A percentile compares a stretch with the other conserved stretches of the same genome.
Conservation (phyloP, 306 rosid species). For the Boehmeria nivea region DNA sequence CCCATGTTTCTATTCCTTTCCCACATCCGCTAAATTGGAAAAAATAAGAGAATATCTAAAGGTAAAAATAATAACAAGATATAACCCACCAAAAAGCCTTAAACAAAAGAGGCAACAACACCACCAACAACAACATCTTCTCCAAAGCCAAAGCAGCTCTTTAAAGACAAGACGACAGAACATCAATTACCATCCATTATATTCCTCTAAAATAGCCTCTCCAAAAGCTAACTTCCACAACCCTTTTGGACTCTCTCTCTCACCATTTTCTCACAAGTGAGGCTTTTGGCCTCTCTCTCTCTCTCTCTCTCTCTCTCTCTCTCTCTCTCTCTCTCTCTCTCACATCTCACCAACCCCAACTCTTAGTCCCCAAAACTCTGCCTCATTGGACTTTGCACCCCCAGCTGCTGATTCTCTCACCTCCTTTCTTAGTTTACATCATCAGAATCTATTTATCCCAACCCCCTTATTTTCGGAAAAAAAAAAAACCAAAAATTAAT, state of each 20-base stretch:
- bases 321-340: conserved; percentile 34
- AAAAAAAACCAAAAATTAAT: not conserved
- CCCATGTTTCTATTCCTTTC: not conserved
- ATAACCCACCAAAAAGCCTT: conserved; percentile 15
- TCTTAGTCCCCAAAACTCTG: conserved; percentile 10
- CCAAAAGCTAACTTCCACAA: conserved; percentile 43
- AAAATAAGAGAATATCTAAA: conserved; percentile 4
- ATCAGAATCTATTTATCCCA: conserved; percentile 16
- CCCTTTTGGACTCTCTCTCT: conserved; percentile 25
- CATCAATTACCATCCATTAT: conserved; percentile 22
- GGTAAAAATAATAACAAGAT: conserved; percentile 18
- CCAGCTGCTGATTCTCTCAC: conserved; percentile 18
- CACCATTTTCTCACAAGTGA: conserved; percentile 30
- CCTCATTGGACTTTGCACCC: conserved; percentile 40
- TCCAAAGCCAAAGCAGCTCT: conserved; percentile 28
- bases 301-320: conserved; percentile 36
- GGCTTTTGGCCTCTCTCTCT: conserved; percentile 33
- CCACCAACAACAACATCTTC: conserved; percentile 26
- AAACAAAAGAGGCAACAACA: conserved; percentile 28
- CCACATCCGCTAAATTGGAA: conserved; percentile 3
- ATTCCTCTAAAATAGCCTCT: conserved; percentile 27
- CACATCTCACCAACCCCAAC: conserved; percentile 39
- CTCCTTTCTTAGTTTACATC: conserved; percentile 23
- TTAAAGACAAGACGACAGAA: conserved; percentile 30
- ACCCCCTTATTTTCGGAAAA: too few species aligned